Percentiles rank a stretch among this genome's conserved stretches.
phyloP scores from a whole-genome alignment of 2,329 filamentous ascomycete species.

The Colletotrichum orbiculare region DNA sequence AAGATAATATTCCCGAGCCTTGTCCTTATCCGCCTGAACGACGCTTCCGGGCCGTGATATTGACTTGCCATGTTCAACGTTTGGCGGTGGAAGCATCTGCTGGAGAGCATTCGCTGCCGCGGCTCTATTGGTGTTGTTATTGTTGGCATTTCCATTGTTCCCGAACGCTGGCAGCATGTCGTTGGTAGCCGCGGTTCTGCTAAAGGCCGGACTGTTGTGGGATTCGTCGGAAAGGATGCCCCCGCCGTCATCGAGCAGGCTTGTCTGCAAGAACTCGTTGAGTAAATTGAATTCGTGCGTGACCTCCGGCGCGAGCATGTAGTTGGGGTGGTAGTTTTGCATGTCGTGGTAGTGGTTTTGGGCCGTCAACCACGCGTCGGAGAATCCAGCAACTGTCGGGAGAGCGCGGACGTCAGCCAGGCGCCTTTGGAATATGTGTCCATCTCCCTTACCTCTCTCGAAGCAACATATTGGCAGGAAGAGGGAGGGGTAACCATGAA shows the following conservation, averaged over 20 bases:
- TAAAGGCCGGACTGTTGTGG: slow-evolving; percentile 59
- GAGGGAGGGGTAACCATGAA: slow-evolving; percentile 28
- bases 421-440: not conserved
- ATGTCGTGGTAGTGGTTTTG: slow-evolving; percentile 93
- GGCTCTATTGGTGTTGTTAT: slow-evolving; percentile 39
- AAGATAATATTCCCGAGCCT: slow-evolving; percentile 91
- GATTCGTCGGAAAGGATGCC: slow-evolving; percentile 76
- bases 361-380: slow-evolving; percentile 82
- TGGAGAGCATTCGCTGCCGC: slow-evolving; percentile 39
- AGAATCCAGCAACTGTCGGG: slow-evolving; percentile 77
- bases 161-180: slow-evolving; percentile 63
- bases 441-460: too few species aligned
- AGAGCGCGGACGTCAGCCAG: not conserved
- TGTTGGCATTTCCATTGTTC: slow-evolving; percentile 47
- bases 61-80: slow-evolving; percentile 59
- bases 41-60: slow-evolving; percentile 71
- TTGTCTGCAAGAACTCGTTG: slow-evolving; percentile 95
- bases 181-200: slow-evolving; percentile 52
- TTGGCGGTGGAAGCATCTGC: slow-evolving; percentile 59
- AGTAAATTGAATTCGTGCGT: slow-evolving; percentile 96
- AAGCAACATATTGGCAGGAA: not conserved
- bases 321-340: slow-evolving; percentile 92
- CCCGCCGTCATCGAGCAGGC: slow-evolving; percentile 82
- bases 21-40: slow-evolving; percentile 77
- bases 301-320: slow-evolving; percentile 93